Base-by-base conservation (phyloP, 2,329 filamentous ascomycete species). In the Knufia fluminis region DNA sequence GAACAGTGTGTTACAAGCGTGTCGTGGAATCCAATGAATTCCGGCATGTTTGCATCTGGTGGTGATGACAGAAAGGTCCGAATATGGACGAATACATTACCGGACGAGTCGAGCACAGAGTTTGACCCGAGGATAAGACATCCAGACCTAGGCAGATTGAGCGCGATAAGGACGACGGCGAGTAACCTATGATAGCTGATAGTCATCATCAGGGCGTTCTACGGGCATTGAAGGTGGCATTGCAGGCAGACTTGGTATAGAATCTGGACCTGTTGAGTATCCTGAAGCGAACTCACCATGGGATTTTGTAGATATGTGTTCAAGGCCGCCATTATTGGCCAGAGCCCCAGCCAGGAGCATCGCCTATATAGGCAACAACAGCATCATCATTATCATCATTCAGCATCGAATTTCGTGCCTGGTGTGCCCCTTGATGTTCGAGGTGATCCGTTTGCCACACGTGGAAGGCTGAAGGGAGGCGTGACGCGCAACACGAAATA, bases 11-110 rank as follows among this genome's bases (percentile, higher is more conserved):
- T 92, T 56, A 97, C 96, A 63, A 79, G 87, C 6, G 85, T 94
- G 32, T 77, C 84, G 19, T 98, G 92, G 91, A 92, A 91, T 60
- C 90, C 92, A 1, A 75, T 71, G 9, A 80, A 96, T 61, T 82
- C 87, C 1, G 79, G 79, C 53, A 83, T 96, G 72, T 87, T 96
- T 67, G 92, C 89, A 14, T 91, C 89, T 10, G 91, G 86, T 51
- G 90, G 91, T 16, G 92, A 98, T 64, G 92, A 97, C 62, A 75
- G 77, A 48, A 82, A 78, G 63, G 83, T 97, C 55, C 83, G 84
- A 68, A 89, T 98, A 85, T 96, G 44, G 44, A 36, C 44, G 19
- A 46, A 46, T 20, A 31, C 31, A 10, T 10, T 46, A 23, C 6
- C 44, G 23, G 44, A 46, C 32, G 44, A 46, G 4, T 46, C 44